A percentile compares a stretch with the other conserved stretches of the same genome.
phyloP scores from a whole-genome alignment of 805 yeast genomes.

The Lipomyces spencermartinsiae region DNA sequence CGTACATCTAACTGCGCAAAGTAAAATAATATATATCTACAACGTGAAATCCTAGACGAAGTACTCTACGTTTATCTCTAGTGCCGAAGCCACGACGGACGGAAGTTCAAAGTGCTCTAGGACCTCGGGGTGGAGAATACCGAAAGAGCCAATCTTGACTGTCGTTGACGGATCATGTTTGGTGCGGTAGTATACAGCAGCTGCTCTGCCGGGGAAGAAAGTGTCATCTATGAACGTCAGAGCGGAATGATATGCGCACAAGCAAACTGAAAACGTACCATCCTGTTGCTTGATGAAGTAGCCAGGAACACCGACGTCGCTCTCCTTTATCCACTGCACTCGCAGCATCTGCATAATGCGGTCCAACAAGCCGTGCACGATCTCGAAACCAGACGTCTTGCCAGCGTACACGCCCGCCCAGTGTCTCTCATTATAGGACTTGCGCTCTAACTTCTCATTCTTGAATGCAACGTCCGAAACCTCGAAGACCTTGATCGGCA shows the following conservation, averaged over 20 bases:
- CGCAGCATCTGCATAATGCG: conserved; percentile 96
- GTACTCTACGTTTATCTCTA: conserved; percentile 87
- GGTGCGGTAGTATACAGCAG: conserved; percentile 77
- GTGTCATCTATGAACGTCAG: conserved; percentile 52
- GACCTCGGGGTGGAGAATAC: conserved; percentile 96
- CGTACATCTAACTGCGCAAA: background rate
- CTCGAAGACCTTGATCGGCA: conserved; percentile 95
- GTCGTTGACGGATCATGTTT: conserved; percentile 49
- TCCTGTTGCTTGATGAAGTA: conserved; percentile 34
- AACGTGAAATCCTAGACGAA: conserved; percentile 60
- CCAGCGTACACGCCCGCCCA: conserved; percentile 96
- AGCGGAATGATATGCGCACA: background rate
- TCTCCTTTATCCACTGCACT: conserved; percentile 55
- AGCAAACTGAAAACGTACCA: conserved; percentile 7
- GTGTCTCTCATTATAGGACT: conserved; percentile 88
- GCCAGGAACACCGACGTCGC: conserved; percentile 35
- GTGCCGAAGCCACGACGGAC: conserved; percentile 81
- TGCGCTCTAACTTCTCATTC: conserved; percentile 79
- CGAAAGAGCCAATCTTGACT: conserved; percentile 72
- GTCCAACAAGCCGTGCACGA: conserved; percentile 91
- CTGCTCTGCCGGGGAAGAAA: conserved; percentile 98
- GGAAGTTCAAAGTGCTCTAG: conserved; percentile 86
- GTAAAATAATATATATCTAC: background rate
- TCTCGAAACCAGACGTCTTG: conserved; percentile 93
- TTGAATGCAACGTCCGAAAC: conserved; percentile 93